phyloP scores from a whole-genome alignment of 2,329 filamentous ascomycete species.

The Cladobotryum mycophilum region DNA sequence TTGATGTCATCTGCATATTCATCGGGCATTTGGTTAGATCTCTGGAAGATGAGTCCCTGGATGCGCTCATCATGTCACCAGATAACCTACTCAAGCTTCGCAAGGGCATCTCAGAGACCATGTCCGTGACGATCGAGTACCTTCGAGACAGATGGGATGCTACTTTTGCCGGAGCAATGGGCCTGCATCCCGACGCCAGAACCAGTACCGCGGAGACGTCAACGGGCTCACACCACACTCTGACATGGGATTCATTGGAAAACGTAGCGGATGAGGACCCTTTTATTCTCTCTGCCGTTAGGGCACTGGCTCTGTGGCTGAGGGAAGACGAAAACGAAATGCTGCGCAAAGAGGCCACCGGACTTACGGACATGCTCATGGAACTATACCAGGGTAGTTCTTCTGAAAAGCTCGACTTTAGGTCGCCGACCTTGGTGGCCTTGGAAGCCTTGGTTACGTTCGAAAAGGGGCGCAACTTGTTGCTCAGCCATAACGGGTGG shows the following conservation, averaged over 20 bases:
- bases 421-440: conserved; percentile 51
- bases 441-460: conserved; percentile 51
- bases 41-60: conserved; percentile 41
- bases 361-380: conserved; percentile 57
- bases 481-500: conserved; percentile 51
- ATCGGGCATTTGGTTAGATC: conserved; percentile 51
- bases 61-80: conserved; percentile 43
- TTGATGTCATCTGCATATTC: conserved; percentile 57
- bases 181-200: conserved; percentile 53
- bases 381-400: conserved; percentile 48
- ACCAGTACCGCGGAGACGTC: conserved; percentile 36
- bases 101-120: conserved; percentile 54
- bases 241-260: conserved; percentile 54
- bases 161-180: conserved; percentile 54
- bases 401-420: conserved; percentile 42
- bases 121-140: conserved; percentile 58
- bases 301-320: conserved; percentile 59
- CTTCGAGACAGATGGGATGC: conserved; percentile 66
- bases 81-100: conserved; percentile 57
- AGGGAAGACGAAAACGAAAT: conserved; percentile 59
- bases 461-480: conserved; percentile 39
- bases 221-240: conserved; percentile 39
- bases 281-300: conserved; percentile 52
- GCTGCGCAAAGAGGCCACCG: conserved; percentile 50
- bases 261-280: conserved; percentile 47